Conservation (phyloP, 345 rosid species). For the Cardamine occulta region DNA sequence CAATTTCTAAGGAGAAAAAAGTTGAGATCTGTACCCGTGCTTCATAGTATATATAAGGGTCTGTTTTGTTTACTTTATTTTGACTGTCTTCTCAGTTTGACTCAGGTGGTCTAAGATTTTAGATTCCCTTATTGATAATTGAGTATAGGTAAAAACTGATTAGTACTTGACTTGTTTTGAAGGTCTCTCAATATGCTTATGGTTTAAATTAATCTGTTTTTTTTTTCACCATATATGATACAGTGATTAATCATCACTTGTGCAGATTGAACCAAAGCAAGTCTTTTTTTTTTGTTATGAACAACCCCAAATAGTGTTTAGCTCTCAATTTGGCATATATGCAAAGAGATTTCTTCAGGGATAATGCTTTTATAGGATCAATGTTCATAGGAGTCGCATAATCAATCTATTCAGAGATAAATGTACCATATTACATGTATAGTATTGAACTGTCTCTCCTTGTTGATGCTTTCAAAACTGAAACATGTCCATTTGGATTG, state of each 20-base stretch:
- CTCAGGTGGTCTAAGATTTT: constrained; percentile 19
- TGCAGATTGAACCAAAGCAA: background rate
- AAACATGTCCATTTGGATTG: background rate
- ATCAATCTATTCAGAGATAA: constrained; percentile 14
- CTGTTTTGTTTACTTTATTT: constrained; percentile 24
- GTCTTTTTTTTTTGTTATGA: constrained; percentile 6
- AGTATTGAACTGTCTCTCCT: constrained; percentile 10
- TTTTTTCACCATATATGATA: background rate
- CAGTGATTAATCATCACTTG: constrained; percentile 27
- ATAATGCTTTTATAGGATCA: background rate
- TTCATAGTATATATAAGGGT: background rate
- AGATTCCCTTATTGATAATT: constrained; percentile 24
- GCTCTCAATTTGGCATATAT: background rate
- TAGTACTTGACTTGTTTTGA: constrained; percentile 20
- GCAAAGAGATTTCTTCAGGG: background rate
- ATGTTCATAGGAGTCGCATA: background rate
- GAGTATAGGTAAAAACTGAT: constrained; percentile 6
- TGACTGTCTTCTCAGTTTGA: constrained; percentile 30
- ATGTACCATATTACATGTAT: constrained; percentile 24
- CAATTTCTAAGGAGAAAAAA: background rate
- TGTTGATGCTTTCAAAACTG: background rate
- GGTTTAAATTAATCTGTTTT: background rate
- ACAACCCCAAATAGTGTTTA: background rate
- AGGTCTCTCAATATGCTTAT: constrained; percentile 5
- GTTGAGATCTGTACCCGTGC: constrained; percentile 33